Evolutionary conservation across 2,329 filamentous ascomycete genomes (phyloP).

Genomic region (Colletotrichum lupini): DNA sequence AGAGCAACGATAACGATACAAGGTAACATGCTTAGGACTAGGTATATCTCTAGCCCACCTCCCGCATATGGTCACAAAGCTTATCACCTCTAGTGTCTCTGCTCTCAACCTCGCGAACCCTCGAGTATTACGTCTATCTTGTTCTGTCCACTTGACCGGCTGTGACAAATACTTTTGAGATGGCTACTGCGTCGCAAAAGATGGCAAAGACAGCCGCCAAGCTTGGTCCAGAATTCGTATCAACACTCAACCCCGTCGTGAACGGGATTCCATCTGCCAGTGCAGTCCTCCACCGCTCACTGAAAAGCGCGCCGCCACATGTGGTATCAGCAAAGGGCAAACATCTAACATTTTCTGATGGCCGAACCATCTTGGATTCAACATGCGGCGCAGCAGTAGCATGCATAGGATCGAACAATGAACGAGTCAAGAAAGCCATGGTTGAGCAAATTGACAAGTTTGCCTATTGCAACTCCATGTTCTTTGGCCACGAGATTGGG

Average conservation of each 20-base stretch:
- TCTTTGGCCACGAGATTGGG: slow-evolving; percentile 63
- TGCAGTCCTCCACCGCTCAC: slow-evolving; percentile 33
- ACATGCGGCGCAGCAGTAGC: slow-evolving; percentile 79
- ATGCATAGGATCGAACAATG: slow-evolving; percentile 75
- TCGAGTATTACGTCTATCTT: too few species aligned
- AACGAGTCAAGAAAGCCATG: slow-evolving; percentile 70
- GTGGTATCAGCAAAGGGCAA: slow-evolving; percentile 35
- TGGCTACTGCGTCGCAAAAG: not conserved
- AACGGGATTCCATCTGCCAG: not conserved
- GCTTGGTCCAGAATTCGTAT: not conserved
- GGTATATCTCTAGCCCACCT: not conserved
- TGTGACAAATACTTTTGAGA: not conserved
- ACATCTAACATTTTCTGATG: slow-evolving; percentile 34
- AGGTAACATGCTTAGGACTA: not conserved
- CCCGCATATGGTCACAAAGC: too few species aligned
- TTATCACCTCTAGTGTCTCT: too few species aligned
- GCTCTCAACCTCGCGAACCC: too few species aligned
- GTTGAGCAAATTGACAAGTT: slow-evolving; percentile 67
- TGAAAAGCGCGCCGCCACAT: slow-evolving; percentile 25
- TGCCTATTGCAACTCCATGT: slow-evolving; percentile 52
- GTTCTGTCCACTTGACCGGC: not conserved
- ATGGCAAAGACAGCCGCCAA: not conserved
- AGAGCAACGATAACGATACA: not conserved
- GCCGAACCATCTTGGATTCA: slow-evolving; percentile 70
- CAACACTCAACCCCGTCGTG: too few species aligned